Evolutionary conservation across 2,329 filamentous ascomycete species (phyloP), one percentile per base, ranked within the genome.

Genomic region (Xylariaceae sp.): DNA sequence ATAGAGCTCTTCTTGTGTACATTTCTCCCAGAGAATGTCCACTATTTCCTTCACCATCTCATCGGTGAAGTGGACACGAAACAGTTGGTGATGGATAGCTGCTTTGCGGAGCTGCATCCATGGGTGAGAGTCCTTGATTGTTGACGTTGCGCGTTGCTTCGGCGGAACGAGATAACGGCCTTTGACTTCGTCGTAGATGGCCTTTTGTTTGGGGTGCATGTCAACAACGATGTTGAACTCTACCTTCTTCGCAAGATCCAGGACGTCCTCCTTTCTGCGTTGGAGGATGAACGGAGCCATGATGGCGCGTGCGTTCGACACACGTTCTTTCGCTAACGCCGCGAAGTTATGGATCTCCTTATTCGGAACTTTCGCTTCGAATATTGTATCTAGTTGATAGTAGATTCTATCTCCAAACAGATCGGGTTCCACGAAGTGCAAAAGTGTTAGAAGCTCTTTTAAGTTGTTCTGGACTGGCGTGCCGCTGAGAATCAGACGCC

Each of bases 401-500:
- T 87, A 84, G 60, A 87, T 84, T 37, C 60, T 52, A 31, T 86
- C 81, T 7, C 81, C 76, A 69, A 99, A 99, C 37, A 97, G 80
- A 6, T 81, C 74, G 0, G 94, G 94, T 71, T 97, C 87, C 65
- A 99, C 91, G 68, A 99, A 97, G n/a, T 87, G 89, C 9, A 99
- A 80, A 11, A 99, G 81, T 2, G 91, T 88, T 41, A 91, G 87
- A 65, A 99, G 83, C 72, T 99, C 94, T 67, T 92, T 86, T 26
- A 99, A 76, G 68, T 97, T 97, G 73, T 99, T 95, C 70, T 95
- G 89, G 1, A 99, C 80, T 0, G 94, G 94, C 0, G 94, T 99
- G 42, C 94, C 94, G 31, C 86, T 89, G 30, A 99, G 80, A 3
- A 99, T 78, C 49, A 99, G 80, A 58, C 91, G 85, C 79, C 94